Conservation (phyloP, 2,329 filamentous ascomycete genomes). For the Blastomyces parvus region DNA sequence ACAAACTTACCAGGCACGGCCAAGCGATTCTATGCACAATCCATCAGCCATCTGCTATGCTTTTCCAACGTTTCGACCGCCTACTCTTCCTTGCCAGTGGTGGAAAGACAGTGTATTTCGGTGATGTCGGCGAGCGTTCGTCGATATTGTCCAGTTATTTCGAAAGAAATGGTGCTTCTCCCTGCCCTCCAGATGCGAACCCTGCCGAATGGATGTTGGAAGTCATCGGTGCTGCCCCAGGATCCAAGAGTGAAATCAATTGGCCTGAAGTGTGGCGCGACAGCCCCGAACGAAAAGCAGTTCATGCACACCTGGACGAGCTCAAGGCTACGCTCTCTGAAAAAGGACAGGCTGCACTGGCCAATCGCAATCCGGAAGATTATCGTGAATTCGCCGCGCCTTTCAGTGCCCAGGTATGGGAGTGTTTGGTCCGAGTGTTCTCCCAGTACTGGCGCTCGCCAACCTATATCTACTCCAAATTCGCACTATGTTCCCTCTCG, state of each 20-base stretch:
- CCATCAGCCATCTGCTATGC: slow-evolving; percentile 86
- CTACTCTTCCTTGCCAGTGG: slow-evolving; percentile 56
- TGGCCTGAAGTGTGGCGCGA: slow-evolving; percentile 46
- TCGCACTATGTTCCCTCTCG: slow-evolving; percentile 54
- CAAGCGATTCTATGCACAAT: slow-evolving; percentile 96
- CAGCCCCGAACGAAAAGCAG: slow-evolving; percentile 43
- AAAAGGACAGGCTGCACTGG: slow-evolving; percentile 23
- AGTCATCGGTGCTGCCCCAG: slow-evolving; percentile 51
- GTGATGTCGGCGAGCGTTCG: slow-evolving; percentile 54
- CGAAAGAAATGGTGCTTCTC: slow-evolving; percentile 51
- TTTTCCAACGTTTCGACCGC: slow-evolving; percentile 75
- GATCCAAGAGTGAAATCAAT: slow-evolving; percentile 52
- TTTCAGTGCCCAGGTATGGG: slow-evolving; percentile 56
- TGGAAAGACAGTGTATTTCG: slow-evolving; percentile 60
- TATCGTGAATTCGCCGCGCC: slow-evolving; percentile 67
- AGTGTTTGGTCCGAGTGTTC: slow-evolving; percentile 66
- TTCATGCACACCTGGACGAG: slow-evolving; percentile 38
- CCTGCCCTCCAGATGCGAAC: slow-evolving; percentile 54
- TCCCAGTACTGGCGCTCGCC: slow-evolving; percentile 88
- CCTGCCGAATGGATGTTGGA: slow-evolving; percentile 68
- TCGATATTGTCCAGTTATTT: slow-evolving; percentile 54
- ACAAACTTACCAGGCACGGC: slow-evolving; percentile 82
- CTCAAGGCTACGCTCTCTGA: slow-evolving; percentile 41
- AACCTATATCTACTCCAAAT: slow-evolving; percentile 79
- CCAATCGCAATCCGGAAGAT: slow-evolving; percentile 33